Conservation (phyloP, 140 eudicot species). For the Senecio squalidus region DNA sequence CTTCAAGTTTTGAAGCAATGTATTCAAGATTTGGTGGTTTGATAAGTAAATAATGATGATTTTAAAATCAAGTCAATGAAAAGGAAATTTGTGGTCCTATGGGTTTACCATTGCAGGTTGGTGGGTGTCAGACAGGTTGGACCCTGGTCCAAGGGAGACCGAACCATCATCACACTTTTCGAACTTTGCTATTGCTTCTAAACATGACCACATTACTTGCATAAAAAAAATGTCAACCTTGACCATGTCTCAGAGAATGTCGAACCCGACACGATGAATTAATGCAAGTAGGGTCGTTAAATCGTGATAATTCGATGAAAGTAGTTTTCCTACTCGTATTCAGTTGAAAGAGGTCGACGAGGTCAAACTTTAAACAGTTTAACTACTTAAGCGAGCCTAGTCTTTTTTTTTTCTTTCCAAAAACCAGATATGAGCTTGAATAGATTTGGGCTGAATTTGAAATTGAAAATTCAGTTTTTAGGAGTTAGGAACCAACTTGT, state of each 20-base stretch:
- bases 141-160: constrained; percentile 47
- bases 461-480: too few species aligned
- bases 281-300: not conserved
- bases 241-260: not conserved
- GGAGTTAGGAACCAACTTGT: too few species aligned
- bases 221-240: not conserved
- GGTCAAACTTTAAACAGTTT: too few species aligned
- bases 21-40: too few species aligned
- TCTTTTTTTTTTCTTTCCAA: too few species aligned
- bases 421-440: too few species aligned
- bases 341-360: not conserved
- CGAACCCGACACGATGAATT: not conserved
- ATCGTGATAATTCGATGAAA: not conserved
- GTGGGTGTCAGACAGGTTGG: constrained; percentile 42
- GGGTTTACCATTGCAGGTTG: constrained; percentile 35
- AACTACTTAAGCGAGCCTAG: too few species aligned
- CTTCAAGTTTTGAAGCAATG: too few species aligned
- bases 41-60: too few species aligned
- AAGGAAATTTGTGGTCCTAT: constrained; percentile 8
- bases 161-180: constrained; percentile 20
- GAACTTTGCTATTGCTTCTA: constrained; percentile 15
- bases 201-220: not conserved
- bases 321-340: not conserved
- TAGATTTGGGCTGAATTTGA: too few species aligned
- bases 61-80: too few species aligned